Percentiles rank a stretch among this genome's conserved stretches.
phyloP scores from a whole-genome alignment of 306 rosid genomes.

The Cajanus cajan region DNA sequence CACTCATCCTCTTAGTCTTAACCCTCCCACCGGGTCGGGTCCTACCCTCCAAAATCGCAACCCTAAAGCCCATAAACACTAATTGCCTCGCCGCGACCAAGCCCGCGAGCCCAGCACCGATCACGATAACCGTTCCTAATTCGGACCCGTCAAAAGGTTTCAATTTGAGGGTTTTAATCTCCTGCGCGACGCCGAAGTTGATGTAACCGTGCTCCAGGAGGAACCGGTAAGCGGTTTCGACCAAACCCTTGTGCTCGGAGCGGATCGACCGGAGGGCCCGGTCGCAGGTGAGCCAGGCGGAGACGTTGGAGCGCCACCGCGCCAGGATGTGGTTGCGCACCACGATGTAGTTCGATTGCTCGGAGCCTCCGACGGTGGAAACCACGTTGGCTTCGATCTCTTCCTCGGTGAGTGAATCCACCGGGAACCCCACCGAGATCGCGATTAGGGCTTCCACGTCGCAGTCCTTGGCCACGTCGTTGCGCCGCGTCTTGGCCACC shows the following conservation, averaged over 20 bases:
- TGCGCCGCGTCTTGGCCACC: slow-evolving; percentile 56
- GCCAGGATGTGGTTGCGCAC: slow-evolving; percentile 79
- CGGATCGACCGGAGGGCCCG: slow-evolving; percentile 66
- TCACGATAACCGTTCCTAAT: slow-evolving; percentile 66
- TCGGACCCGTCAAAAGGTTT: slow-evolving; percentile 51
- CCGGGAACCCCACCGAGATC: slow-evolving; percentile 79
- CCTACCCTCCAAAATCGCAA: slow-evolving; percentile 80
- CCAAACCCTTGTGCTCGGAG: slow-evolving; percentile 67
- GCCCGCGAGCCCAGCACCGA: slow-evolving; percentile 90
- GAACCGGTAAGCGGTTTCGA: slow-evolving; percentile 64
- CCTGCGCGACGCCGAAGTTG: slow-evolving; percentile 73
- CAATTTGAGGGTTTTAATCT: slow-evolving; percentile 58
- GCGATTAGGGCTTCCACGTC: slow-evolving; percentile 81
- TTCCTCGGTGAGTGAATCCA: slow-evolving; percentile 85
- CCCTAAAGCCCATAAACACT: slow-evolving; percentile 81
- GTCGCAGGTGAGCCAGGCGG: slow-evolving; percentile 68
- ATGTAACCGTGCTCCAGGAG: slow-evolving; percentile 80
- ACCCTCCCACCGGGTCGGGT: slow-evolving; percentile 85
- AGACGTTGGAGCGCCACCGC: slow-evolving; percentile 73
- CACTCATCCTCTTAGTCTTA: slow-evolving; percentile 79
- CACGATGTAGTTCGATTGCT: slow-evolving; percentile 73
- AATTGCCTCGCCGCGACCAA: slow-evolving; percentile 83
- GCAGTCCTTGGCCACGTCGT: slow-evolving; percentile 63
- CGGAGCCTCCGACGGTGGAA: slow-evolving; percentile 71
- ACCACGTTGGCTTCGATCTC: slow-evolving; percentile 87